Percentiles rank a stretch among this genome's conserved stretches.
Evolutionary conservation across 1,284 basidiomycete species (phyloP).

Genomic region (Ustilago bromivora): DNA sequence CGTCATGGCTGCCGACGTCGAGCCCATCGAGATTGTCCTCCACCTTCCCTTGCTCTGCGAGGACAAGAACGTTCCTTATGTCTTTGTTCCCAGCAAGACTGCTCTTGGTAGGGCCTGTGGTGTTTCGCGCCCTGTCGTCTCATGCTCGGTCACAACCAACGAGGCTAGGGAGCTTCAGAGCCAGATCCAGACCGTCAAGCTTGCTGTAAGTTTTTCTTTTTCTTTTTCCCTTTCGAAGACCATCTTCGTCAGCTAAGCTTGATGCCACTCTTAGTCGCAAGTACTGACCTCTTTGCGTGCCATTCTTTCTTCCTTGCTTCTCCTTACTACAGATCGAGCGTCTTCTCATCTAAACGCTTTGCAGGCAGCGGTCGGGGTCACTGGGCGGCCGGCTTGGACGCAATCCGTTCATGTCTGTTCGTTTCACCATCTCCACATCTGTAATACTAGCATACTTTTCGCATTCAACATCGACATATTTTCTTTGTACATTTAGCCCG

Average conservation of each 20-base stretch:
- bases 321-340: conserved; percentile 59
- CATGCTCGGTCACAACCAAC: conserved; percentile 93
- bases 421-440: conserved; percentile 18
- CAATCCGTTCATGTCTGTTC: conserved; percentile 9
- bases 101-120: conserved; percentile 96
- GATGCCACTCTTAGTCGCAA: background rate
- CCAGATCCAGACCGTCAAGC: conserved; percentile 89
- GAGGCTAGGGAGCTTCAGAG: conserved; percentile 91
- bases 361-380: conserved; percentile 10
- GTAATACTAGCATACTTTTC: conserved; percentile 32
- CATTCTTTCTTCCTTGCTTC: background rate
- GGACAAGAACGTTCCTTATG: conserved; percentile 99
- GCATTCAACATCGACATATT: conserved; percentile 9
- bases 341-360: conserved; percentile 56
- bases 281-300: conserved; percentile 11
- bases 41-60: conserved; percentile 97
- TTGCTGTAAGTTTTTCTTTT: conserved; percentile 55
- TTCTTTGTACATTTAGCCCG: background rate
- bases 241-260: background rate
- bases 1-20: conserved; percentile 88
- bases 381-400: conserved; percentile 11
- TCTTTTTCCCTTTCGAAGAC: background rate
- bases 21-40: conserved; percentile 96
- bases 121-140: conserved; percentile 93
- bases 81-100: conserved; percentile 93